Evolutionary conservation across 495 filamentous ascomycete species (phyloP).

Genomic region (Penicillium simplicissimum): DNA sequence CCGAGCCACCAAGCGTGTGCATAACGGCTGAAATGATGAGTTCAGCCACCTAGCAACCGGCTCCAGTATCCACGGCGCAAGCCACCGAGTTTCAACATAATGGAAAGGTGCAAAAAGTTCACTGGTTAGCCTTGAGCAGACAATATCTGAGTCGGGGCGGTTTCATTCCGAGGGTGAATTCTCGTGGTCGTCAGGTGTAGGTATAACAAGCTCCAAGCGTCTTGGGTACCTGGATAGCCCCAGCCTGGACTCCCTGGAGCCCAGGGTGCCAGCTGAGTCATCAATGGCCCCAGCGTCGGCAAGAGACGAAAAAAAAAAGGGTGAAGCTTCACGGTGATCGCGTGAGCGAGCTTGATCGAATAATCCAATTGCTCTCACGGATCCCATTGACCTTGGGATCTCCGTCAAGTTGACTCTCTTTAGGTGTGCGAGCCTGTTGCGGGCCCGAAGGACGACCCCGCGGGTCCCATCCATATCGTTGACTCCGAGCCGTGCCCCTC

Average conservation of each 20-base stretch:
- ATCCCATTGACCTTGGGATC: constrained; percentile 32
- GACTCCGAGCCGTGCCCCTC: constrained; percentile 38
- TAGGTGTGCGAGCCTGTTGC: constrained; percentile 32
- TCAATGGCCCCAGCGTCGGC: constrained; percentile 15
- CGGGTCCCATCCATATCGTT: constrained; percentile 37
- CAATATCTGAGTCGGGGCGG: too few species aligned
- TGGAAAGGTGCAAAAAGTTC: neutral
- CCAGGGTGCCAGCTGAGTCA: constrained; percentile 21
- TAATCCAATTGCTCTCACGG: constrained; percentile 14
- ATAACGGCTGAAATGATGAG: neutral
- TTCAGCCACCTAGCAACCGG: neutral
- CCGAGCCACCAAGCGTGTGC: neutral
- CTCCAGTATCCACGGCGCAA: neutral
- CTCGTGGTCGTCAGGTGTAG: too few species aligned
- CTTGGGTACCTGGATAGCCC: too few species aligned
- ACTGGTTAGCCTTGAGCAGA: too few species aligned
- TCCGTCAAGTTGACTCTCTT: constrained; percentile 33
- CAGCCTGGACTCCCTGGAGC: too few species aligned
- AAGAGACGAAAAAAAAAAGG: constrained; percentile 3
- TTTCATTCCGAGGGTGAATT: too few species aligned
- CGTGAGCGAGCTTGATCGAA: neutral
- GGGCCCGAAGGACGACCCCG: constrained; percentile 39
- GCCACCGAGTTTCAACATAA: neutral
- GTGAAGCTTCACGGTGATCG: constrained; percentile 4
- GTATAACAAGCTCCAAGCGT: too few species aligned